A percentile compares a stretch with the other conserved stretches of the same genome.
These are phyloP conservation scores for Singerocomus rubriflavus DNA, from an alignment of 1,284 basidiomycete species.

Conservation along the genomic window DNA sequence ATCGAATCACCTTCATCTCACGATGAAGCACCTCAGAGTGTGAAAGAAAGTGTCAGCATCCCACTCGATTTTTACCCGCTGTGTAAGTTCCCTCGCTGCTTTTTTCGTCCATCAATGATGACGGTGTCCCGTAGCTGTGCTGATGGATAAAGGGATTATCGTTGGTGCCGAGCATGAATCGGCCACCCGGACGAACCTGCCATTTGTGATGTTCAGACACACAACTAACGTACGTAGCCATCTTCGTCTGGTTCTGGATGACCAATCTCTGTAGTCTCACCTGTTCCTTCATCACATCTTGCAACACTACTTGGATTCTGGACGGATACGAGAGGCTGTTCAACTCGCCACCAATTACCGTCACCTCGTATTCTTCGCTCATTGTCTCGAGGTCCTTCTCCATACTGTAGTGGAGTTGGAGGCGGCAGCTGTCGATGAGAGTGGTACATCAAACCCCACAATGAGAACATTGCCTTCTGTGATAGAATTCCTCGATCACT, in stretches of 20 bases:
- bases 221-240: constrained; percentile 72
- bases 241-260: neutral
- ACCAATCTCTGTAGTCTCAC: constrained; percentile 61
- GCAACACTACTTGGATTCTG: constrained; percentile 74
- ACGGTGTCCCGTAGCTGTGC: constrained; percentile 59
- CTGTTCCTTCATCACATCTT: constrained; percentile 94
- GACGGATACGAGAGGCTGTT: constrained; percentile 78
- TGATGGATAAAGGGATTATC: constrained; percentile 99
- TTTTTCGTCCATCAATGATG: constrained; percentile 2
- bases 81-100: constrained; percentile 54
- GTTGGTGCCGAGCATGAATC: constrained; percentile 93
- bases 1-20: constrained; percentile 61
- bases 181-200: constrained; percentile 71
- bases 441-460: constrained; percentile 23
- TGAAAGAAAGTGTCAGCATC: constrained; percentile 91
- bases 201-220: constrained; percentile 92
- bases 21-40: constrained; percentile 53
- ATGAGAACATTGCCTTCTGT: constrained; percentile 57
- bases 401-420: constrained; percentile 96
- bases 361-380: constrained; percentile 88
- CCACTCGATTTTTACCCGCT: constrained; percentile 93
- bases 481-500: constrained; percentile 93
- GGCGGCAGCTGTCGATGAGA: constrained; percentile 38
- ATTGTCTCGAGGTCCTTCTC: constrained; percentile 91
- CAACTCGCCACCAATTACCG: constrained; percentile 86